These are phyloP conservation scores for Xylaria multiplex DNA, from an alignment of 2,329 filamentous ascomycete genomes.

Conservation along the genomic window DNA sequence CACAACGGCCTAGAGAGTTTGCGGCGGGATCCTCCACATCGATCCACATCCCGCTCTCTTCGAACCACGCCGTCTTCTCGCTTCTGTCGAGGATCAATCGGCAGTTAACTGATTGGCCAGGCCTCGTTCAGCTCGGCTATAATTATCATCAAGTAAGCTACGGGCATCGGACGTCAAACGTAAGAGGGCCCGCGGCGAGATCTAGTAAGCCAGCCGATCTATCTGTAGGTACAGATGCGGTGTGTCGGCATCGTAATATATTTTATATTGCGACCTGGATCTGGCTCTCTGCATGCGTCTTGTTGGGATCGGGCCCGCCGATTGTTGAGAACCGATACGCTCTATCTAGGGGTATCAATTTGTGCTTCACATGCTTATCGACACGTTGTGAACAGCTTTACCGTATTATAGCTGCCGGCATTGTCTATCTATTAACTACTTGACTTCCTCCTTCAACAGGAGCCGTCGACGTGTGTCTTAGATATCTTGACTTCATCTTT, in stretches of 20 bases:
- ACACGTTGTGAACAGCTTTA: constrained; percentile 27
- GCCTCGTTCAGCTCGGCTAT: constrained; percentile 30
- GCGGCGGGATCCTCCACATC: constrained; percentile 35
- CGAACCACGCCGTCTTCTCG: constrained; percentile 26
- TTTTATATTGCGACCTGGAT: constrained; percentile 34
- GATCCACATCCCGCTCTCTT: constrained; percentile 30
- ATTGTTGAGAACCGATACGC: constrained; percentile 28
- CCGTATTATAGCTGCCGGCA: constrained; percentile 2
- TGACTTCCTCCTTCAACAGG: constrained; percentile 44
- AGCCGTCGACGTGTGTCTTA: constrained; percentile 22
- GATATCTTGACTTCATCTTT: constrained; percentile 30
- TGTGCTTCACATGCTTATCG: constrained; percentile 35
- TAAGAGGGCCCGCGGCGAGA: constrained; percentile 15
- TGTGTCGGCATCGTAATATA: constrained; percentile 40
- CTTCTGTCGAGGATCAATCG: constrained; percentile 38
- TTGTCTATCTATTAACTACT: constrained; percentile 18
- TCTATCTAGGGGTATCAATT: constrained; percentile 21
- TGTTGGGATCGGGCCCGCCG: constrained; percentile 22
- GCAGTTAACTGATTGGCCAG: constrained; percentile 47
- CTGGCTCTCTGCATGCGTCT: constrained; percentile 21
- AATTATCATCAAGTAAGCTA: constrained; percentile 41
- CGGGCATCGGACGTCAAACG: constrained; percentile 11
- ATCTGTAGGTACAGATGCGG: constrained; percentile 35
- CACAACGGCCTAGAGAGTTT: constrained; percentile 15
- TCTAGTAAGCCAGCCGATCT: constrained; percentile 27